Evolutionary conservation across 202 grass and related monocot species (phyloP), one percentile per base, ranked within the genome.

Genomic region (Bolboschoenoplectus hybrid): DNA sequence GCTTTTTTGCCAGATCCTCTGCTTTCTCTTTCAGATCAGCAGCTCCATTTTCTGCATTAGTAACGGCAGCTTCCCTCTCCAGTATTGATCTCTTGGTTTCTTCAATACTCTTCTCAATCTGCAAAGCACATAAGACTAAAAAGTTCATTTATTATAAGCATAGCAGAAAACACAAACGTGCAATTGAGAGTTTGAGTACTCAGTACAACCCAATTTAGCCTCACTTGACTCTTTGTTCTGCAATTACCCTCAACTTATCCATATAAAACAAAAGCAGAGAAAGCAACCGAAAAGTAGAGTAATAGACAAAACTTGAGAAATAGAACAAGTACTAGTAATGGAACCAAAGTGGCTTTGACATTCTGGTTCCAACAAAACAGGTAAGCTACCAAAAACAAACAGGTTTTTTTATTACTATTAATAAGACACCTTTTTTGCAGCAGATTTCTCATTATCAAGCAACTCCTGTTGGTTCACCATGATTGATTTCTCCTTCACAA

Each of bases 401-500:
- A 16, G 57, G 86, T 20, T 6, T 17, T 71, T 81, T 75, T 80
- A 63, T 43, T 85, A 35, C 52, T 63, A 26, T 8, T 39, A 35
- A 80, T 60, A 75, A 41, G 80, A 77, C 72, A 99, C 97, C 97
- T 94, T 99, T 57, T 90, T 81, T 80, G 60, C 74, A 35, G 74
- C 88, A 40, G 81, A 90, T 80, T 94, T 86, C 86, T 99, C 97
- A 34, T 89, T 86, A 45, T 83, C 91, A 19, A 99, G 79, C 46
- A 80, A 91, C 82, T 99, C 97, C 85, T 94, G 92, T 85, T 91
- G 88, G 82, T 99, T 94, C 67, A 86, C 86, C 93, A 99, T 86
- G 72, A 94, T 83, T 68, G 93, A 96, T 88, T 93, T 90, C 87
- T 96, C 93, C 89, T 99, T 99, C 50, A 99, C 91, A 79, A 99